Conservation (phyloP, 2,329 filamentous ascomycete genomes). For the Phaeosphaeria sp. region DNA sequence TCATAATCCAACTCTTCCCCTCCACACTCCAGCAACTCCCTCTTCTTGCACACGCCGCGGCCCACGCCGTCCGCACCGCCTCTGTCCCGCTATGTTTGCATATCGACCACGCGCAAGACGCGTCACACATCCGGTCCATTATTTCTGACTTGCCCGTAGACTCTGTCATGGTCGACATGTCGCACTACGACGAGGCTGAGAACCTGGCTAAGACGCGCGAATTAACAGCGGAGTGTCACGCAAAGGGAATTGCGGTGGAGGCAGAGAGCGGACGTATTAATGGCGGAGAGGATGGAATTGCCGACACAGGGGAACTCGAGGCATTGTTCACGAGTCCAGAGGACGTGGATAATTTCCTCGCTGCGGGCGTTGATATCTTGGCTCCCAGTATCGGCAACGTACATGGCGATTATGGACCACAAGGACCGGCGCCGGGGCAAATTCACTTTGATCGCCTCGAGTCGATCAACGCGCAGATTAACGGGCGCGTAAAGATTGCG, state of each 20-base stretch:
- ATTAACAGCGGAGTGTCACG: conserved; percentile 67
- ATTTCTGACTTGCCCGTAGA: conserved; percentile 65
- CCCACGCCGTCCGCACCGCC: conserved; percentile 50
- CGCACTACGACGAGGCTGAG: conserved; percentile 73
- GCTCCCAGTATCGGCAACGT: conserved; percentile 78
- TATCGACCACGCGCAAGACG: conserved; percentile 56
- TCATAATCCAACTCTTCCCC: conserved; percentile 52
- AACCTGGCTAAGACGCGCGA: conserved; percentile 69
- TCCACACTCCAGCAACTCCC: conserved; percentile 72
- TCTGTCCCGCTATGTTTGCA: conserved; percentile 54
- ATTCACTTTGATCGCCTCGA: conserved; percentile 42
- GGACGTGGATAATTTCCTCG: conserved; percentile 72
- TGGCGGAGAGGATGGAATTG: conserved; percentile 75
- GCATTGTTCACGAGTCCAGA: conserved; percentile 68
- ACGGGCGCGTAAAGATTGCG: conserved; percentile 56
- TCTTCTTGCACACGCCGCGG: conserved; percentile 52
- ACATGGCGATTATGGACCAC: conserved; percentile 73
- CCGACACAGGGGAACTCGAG: conserved; percentile 68
- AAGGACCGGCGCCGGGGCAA: conserved; percentile 53
- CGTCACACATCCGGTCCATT: conserved; percentile 50
- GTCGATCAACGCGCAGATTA: conserved; percentile 38
- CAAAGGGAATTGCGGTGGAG: conserved; percentile 69
- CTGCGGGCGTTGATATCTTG: conserved; percentile 73
- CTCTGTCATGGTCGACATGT: conserved; percentile 80
- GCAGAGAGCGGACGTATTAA: conserved; percentile 74